Base-by-base conservation (phyloP, 1,139 yeast species). In the Geotrichum candidum region DNA sequence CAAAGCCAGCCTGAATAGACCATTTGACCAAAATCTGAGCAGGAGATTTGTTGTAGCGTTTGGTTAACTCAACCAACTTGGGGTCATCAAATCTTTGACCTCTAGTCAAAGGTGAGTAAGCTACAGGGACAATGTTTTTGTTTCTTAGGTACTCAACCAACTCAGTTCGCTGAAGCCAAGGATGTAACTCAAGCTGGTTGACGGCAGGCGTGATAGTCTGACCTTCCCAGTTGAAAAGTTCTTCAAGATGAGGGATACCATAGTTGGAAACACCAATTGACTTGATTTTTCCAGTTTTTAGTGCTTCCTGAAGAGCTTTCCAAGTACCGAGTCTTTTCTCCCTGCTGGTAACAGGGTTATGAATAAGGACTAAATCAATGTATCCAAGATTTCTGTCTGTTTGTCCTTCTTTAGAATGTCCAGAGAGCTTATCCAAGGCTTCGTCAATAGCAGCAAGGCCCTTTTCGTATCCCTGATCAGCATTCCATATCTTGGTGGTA, bases 91-190 rank as follows among this genome's bases (percentile, higher is more conserved):
- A n/a, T n/a, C n/a, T 75, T 65, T 81, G 59, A 18, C 65, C 76
- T 66, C 62, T 78, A 65, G 67, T 75, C 27, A 90, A 87, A 13
- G 96, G 87, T 9, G 90, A 85, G 74, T 88, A 90, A 25, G 94
- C 92, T 72, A 86, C 87, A 57, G 86, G 73, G 7, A 79, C 72
- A 65, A 89, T 87, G 50, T 78, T 80, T 66, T 88, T 77, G 41
- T 77, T 71, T 62, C 79, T 76, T 70, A 83, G 79, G 72, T 73
- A 88, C 53, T 82, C 80, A 54, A 84, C 73, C 65, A 89, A 78
- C 68, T 86, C 85, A 45, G 74, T 78, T 73, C 88, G 94, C 53
- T 91, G 90, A 65, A 88, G 78, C 68, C 80, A 80, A 59, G 96
- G n/a, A n/a, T n/a, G n/a, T n/a, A n/a, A n/a, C n/a, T n/a, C 94